A percentile compares a stretch with the other conserved stretches of the same genome.
Conservation (phyloP, 495 filamentous ascomycete species). For the Trichoderma orchidacearum region DNA sequence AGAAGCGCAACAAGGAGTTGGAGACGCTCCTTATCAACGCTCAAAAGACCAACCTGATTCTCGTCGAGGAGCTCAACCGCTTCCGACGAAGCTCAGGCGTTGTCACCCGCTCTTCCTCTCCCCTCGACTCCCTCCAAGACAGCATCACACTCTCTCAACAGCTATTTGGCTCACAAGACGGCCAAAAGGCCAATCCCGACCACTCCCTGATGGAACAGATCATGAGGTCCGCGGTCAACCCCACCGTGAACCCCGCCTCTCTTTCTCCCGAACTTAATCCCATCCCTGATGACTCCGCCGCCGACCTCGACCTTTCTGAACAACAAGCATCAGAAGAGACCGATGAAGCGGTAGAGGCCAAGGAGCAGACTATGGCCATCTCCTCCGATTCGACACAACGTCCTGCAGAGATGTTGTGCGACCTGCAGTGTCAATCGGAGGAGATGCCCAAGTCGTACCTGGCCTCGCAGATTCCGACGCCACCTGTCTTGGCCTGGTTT, state of each 20-base stretch:
- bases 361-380: slow-evolving; percentile 31
- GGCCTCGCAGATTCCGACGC: slow-evolving; percentile 39
- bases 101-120: slow-evolving; percentile 23
- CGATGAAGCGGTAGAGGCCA: slow-evolving; percentile 11
- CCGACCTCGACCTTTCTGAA: neutral
- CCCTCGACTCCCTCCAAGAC: slow-evolving; percentile 6
- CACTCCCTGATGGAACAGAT: slow-evolving; percentile 22
- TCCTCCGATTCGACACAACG: slow-evolving; percentile 96
- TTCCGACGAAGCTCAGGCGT: slow-evolving; percentile 41
- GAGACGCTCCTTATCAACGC: slow-evolving; percentile 48
- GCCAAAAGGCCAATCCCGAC: slow-evolving; percentile 6
- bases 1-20: slow-evolving; percentile 60
- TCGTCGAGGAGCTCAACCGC: slow-evolving; percentile 51
- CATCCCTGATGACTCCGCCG: slow-evolving; percentile 25
- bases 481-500: slow-evolving; percentile 40
- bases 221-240: slow-evolving; percentile 17
- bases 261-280: slow-evolving; percentile 36
- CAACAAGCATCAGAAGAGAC: slow-evolving; percentile 4
- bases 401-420: slow-evolving; percentile 99
- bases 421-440: slow-evolving; percentile 98
- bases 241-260: slow-evolving; percentile 40
- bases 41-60: slow-evolving; percentile 49
- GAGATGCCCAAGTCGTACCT: slow-evolving; percentile 44
- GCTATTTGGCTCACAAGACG: slow-evolving; percentile 33
- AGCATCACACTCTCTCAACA: slow-evolving; percentile 34